Conservation (phyloP, 2,329 filamentous ascomycete genomes). For the Amylocarpus encephaloides region DNA sequence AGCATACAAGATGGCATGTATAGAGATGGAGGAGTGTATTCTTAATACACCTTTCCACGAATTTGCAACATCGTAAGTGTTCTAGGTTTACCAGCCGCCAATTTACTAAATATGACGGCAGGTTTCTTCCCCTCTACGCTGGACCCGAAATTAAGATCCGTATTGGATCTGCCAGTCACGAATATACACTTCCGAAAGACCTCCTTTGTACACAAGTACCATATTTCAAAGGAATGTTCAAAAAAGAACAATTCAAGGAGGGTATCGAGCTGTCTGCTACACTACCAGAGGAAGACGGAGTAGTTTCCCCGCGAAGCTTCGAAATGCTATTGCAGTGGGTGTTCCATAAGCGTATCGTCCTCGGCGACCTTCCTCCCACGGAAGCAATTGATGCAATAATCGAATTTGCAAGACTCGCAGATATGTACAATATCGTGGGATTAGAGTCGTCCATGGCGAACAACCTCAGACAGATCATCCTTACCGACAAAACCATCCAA, state of each 20-base stretch:
- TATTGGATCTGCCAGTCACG: conserved; percentile 4
- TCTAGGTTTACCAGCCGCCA: background rate
- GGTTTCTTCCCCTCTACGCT: conserved; percentile 12
- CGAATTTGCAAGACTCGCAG: conserved; percentile 15
- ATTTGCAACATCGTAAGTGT: background rate
- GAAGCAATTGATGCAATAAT: conserved; percentile 13
- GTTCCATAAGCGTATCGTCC: conserved; percentile 9
- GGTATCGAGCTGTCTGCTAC: conserved; percentile 8
- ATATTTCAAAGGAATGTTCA: conserved; percentile 11
- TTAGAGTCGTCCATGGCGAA: conserved; percentile 11
- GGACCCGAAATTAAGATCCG: conserved; percentile 9
- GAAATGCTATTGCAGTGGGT: conserved; percentile 13
- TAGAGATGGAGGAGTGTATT: background rate
- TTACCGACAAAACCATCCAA: conserved; percentile 1
- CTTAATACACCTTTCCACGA: background rate
- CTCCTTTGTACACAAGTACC: conserved; percentile 5
- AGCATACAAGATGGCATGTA: background rate
- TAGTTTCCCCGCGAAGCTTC: conserved; percentile 10
- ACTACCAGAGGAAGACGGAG: conserved; percentile 9
- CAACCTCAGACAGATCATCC: conserved; percentile 9
- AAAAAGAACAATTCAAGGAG: conserved; percentile 6
- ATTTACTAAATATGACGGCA: background rate
- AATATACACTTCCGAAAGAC: conserved; percentile 9
- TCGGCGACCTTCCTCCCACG: conserved; percentile 6
- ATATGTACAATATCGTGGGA: conserved; percentile 13